Evolutionary conservation across 371 early-diverging fungal species (phyloP), one percentile per base, ranked within the genome.

Genomic region (Mucor irregularis): DNA sequence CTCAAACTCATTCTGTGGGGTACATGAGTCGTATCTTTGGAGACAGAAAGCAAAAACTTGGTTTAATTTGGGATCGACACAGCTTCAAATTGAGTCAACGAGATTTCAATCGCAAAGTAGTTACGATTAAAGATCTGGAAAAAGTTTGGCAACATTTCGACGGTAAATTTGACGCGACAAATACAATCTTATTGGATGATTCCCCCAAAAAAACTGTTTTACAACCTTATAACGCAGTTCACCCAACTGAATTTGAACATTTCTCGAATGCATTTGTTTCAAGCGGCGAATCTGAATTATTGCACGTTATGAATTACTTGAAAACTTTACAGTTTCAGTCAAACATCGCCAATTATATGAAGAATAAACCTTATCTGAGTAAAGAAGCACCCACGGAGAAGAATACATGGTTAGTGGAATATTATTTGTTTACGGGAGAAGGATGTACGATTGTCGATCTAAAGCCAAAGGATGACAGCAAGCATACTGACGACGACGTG

Each of bases 111-210:
- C 52, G 53, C 6, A 90, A 89, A 51, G 58, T 72, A 2, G 29
- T 67, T 5, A 83, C 88, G 0, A 69, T 89, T 38, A 90, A 90
- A 57, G 84, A 90, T 46, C 66, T 90, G 25, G 70, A 77, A 16
- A 57, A 62, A 19, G 73, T 86, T 1, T 86, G 86, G 81, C 48
- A 62, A 1, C 29, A 61, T 14, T 58, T 67, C 16, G 48, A 26
- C 3, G 62, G 68, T 13, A 49, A 69, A 25, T 90, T 74, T 61
- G 74, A 84, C 58, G 74, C 82, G 21, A 80, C 82, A 4, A 90
- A 89, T 51, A 90, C 85, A 0, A 65, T 90, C 2, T 48, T 90
- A 22, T 56, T 90, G 8, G 91, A 90, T 43, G 91, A 90, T 68
- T 86, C 88, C 7, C 65, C 68, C 3, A 58, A 63, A 39, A 90